Evolutionary conservation across 495 filamentous ascomycete genomes (phyloP), one percentile per base, ranked within the genome.

Genomic region (Aspergillus olivimuriae): DNA sequence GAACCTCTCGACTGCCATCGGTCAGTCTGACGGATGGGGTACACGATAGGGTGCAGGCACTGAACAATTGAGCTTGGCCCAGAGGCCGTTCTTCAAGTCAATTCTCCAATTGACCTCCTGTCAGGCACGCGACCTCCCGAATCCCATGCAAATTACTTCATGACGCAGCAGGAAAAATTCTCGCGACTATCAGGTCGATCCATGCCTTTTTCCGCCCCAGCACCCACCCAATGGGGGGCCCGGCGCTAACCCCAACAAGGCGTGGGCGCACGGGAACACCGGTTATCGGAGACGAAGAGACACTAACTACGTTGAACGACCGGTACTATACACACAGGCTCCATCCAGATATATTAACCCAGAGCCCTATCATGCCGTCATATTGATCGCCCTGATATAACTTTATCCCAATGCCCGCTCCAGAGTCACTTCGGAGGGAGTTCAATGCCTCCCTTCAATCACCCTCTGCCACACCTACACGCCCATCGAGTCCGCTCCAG

Each of bases 401-500:
- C 6, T 11, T 28, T 11, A 5, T 11, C 24, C 24, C 24, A n/a
- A n/a, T n/a, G n/a, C n/a, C n/a, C n/a, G n/a, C n/a, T n/a, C n/a
- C n/a, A n/a, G n/a, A n/a, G n/a, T n/a, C n/a, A n/a, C n/a, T n/a
- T n/a, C n/a, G n/a, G n/a, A n/a, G n/a, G n/a, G n/a, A n/a, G n/a
- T n/a, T n/a, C n/a, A n/a, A n/a, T n/a, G n/a, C 24, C 24, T 6
- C 24, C 24, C 11, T 11, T 28, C 24, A 28, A 44, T 46, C 42
- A 48, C n/a, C n/a, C n/a, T 52, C 57, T 36, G 47, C 52, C 6
- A 66, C 26, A 10, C 65, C 69, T 22, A 73, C 48, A 16, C 44
- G 45, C 14, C 68, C 69, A 52, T 66, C 55, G 42, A 73, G 48
- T 11, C 49, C 46, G 16, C 58, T 44, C 68, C 68, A 73, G 5